Base-by-base conservation (phyloP, 495 filamentous ascomycete species). In the Talaromyces proteolyticus region DNA sequence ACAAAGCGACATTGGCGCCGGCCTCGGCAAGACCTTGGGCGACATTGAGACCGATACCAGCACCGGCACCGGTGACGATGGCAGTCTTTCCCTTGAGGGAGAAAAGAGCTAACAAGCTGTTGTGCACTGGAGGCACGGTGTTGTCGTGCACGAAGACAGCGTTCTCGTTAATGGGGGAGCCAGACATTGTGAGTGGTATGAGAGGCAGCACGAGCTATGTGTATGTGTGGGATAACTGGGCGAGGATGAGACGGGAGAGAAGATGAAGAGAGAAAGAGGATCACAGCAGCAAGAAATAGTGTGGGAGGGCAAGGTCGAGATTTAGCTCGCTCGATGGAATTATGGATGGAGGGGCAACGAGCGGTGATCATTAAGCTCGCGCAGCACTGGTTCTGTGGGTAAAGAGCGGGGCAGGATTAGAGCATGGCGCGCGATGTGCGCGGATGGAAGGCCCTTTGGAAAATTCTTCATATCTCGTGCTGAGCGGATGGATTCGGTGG, bases 1-100 rank as follows among this genome's bases (percentile, higher is more conserved):
- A 92, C 24, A 95, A 81, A 3, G 87, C 89, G 38, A 95, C 86
- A 54, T 95, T 89, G 29, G 90, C 89, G 34, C 90, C 91, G 19
- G 87, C 84, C 59, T 95, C 91, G 8, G 89, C 89, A 22, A 85
- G 65, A 17, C 76, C 87, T 34, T 90, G 72, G n/a, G 86, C 88
- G 17, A 93, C 80, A 7, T 79, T 78, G 4, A 88, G 70, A 25
- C 91, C 90, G 56, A 95, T 95, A 47, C 90, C 89, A 18, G 86
- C 84, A 22, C 78, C 88, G 19, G 88, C 87, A 25, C 90, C 90
- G 4, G 89, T 84, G 19, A 94, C 81, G 51, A 94, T 88, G 29
- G 89, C 89, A 8, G 88, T 93, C 61, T 82, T 88, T 34, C 87
- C 86, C 64, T 85, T 87, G 40, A 94, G 73, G 10, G 86, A 91